phyloP scores from a whole-genome alignment of 768 basidiomycete species.

The Suillus placidus region DNA sequence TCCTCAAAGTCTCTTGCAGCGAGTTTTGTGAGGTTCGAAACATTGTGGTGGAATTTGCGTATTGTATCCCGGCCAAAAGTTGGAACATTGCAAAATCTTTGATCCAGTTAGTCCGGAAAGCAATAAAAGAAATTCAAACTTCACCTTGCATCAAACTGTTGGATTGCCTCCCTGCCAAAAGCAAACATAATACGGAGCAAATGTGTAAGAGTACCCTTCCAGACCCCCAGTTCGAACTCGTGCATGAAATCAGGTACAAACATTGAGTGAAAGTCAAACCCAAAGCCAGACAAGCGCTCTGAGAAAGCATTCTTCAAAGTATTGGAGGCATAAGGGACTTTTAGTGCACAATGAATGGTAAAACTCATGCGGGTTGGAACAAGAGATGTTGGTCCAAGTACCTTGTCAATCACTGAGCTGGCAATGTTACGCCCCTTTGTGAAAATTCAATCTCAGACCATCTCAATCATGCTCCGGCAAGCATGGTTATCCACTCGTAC shows the following conservation, averaged over 20 bases:
- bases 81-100: conserved; percentile 18
- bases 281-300: conserved; percentile 12
- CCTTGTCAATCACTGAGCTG: background rate
- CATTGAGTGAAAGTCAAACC: conserved; percentile 27
- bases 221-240: conserved; percentile 40
- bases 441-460: conserved; percentile 12
- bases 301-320: conserved; percentile 32
- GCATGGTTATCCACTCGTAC: conserved; percentile 9
- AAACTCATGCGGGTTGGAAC: background rate
- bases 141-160: background rate
- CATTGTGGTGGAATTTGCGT: conserved; percentile 8
- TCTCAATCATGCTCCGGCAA: conserved; percentile 8
- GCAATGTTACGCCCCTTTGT: conserved; percentile 3
- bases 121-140: background rate
- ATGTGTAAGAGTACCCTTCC: conserved; percentile 39
- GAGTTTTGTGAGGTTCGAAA: conserved; percentile 19
- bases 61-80: conserved; percentile 17
- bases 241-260: conserved; percentile 41
- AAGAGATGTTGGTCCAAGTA: conserved; percentile 7
- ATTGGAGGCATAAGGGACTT: conserved; percentile 17
- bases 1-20: conserved; percentile 18
- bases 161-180: background rate
- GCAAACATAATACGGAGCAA: conserved; percentile 36
- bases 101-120: background rate
- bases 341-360: background rate